Conservation (phyloP, 371 early-diverging fungal genomes). For the Syncephalastrum contaminatum region DNA sequence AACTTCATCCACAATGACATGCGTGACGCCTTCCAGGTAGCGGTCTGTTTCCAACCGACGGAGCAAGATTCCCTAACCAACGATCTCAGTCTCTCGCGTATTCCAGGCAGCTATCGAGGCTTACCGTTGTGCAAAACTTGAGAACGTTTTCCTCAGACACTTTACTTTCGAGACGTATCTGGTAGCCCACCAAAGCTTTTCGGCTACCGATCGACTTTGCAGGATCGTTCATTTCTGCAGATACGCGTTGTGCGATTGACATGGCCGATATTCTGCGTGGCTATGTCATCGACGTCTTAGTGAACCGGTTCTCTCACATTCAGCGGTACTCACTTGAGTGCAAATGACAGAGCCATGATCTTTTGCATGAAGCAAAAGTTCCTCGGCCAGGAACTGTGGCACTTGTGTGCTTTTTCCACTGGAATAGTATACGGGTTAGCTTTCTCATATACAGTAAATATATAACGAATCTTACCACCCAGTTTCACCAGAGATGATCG, state of each 20-base stretch:
- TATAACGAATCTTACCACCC: constrained; percentile 56
- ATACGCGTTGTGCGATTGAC: constrained; percentile 89
- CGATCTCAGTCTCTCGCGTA: neutral
- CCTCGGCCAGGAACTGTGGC: constrained; percentile 84
- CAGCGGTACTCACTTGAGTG: constrained; percentile 70
- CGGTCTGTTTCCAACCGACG: constrained; percentile 66
- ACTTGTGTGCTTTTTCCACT: constrained; percentile 94
- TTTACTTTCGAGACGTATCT: constrained; percentile 74
- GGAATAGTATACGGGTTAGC: constrained; percentile 14
- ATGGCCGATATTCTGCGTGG: constrained; percentile 96
- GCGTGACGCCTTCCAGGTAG: constrained; percentile 58
- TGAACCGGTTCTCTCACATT: neutral
- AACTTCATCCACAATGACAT: constrained; percentile 85
- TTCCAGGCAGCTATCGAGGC: neutral
- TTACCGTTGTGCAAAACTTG: constrained; percentile 73
- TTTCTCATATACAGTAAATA: neutral
- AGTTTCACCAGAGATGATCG: constrained; percentile 89
- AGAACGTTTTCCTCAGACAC: constrained; percentile 58
- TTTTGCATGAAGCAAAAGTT: constrained; percentile 32
- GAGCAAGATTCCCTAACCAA: constrained; percentile 64
- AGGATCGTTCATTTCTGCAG: constrained; percentile 70
- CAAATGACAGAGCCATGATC: constrained; percentile 66
- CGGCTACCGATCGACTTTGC: constrained; percentile 48
- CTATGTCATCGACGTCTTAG: constrained; percentile 9
- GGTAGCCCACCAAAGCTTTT: constrained; percentile 78